A percentile compares a stretch with the other conserved stretches of the same genome.
phyloP scores from a whole-genome alignment of 2,329 filamentous ascomycete genomes.

The Boeremia exigua region DNA sequence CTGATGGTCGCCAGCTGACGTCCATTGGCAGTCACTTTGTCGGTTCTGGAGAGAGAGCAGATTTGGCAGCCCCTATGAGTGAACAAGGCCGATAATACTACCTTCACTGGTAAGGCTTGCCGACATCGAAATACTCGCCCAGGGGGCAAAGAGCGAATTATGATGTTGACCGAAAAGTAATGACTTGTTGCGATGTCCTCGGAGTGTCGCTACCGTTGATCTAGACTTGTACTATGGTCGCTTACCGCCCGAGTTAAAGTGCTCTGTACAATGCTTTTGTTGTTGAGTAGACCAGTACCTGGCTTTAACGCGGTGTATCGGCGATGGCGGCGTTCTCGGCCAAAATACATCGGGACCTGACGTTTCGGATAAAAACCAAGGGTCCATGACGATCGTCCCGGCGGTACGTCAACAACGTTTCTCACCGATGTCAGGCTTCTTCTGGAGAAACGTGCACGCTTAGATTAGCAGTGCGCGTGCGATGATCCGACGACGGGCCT shows the following conservation, averaged over 20 bases:
- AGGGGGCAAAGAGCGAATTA: too few relatives aligned
- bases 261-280: not conserved
- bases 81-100: too few relatives aligned
- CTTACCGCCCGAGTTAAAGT: not conserved
- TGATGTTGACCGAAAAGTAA: too few relatives aligned
- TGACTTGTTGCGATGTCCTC: not conserved
- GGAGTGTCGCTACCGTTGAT: not conserved
- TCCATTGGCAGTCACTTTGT: too few relatives aligned
- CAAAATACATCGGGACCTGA: not conserved
- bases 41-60: too few relatives aligned
- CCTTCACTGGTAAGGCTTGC: too few relatives aligned
- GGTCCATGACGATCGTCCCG: not conserved
- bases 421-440: not conserved
- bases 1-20: too few relatives aligned
- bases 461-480: not conserved
- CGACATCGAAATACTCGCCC: too few relatives aligned
- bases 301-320: not conserved
- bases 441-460: not conserved
- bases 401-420: not conserved
- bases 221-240: not conserved
- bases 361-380: slow-evolving; percentile 11
- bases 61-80: too few relatives aligned
- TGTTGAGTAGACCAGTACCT: not conserved
- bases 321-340: slow-evolving; percentile 1
- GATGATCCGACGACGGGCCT: not conserved